A percentile compares a stretch with the other conserved stretches of the same genome.
These are phyloP conservation scores for Hevea brasiliensis DNA, from an alignment of 345 rosid genomes.

Conservation along the genomic window DNA sequence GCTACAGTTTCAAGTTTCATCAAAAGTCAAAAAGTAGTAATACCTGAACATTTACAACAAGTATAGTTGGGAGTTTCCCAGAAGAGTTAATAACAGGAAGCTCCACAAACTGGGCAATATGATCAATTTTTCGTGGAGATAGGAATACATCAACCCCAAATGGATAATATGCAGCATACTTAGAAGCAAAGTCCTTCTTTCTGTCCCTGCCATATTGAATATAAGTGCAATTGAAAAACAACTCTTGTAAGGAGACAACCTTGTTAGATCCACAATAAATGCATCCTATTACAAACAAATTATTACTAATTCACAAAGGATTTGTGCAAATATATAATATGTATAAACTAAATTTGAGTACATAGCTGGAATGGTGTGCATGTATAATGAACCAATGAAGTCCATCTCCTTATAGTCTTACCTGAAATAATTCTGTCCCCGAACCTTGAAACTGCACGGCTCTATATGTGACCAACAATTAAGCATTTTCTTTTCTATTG, in stretches of 20 bases:
- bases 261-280: not conserved
- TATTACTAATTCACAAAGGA: not conserved
- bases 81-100: slow-evolving; percentile 61
- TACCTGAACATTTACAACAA: slow-evolving; percentile 97
- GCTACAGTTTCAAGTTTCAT: too few relatives aligned
- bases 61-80: slow-evolving; percentile 68
- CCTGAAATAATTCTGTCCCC: slow-evolving; percentile 66
- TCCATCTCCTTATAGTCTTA: slow-evolving; percentile 23
- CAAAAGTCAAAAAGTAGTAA: not conserved
- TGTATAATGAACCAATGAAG: not conserved
- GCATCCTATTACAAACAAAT: not conserved
- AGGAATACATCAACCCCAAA: slow-evolving; percentile 92
- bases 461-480: slow-evolving; percentile 72
- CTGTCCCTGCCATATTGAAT: slow-evolving; percentile 63
- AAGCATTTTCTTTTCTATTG: slow-evolving; percentile 60
- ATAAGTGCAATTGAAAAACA: not conserved
- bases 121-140: slow-evolving; percentile 65
- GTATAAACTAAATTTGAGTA: not conserved
- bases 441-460: slow-evolving; percentile 61
- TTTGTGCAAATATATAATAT: not conserved
- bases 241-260: not conserved
- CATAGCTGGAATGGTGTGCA: too few relatives aligned
- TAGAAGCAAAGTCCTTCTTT: slow-evolving; percentile 83
- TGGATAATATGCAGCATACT: slow-evolving; percentile 84
- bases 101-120: slow-evolving; percentile 79